Conservation (phyloP, 2,329 filamentous ascomycete species). For the Xylaria sp. region DNA sequence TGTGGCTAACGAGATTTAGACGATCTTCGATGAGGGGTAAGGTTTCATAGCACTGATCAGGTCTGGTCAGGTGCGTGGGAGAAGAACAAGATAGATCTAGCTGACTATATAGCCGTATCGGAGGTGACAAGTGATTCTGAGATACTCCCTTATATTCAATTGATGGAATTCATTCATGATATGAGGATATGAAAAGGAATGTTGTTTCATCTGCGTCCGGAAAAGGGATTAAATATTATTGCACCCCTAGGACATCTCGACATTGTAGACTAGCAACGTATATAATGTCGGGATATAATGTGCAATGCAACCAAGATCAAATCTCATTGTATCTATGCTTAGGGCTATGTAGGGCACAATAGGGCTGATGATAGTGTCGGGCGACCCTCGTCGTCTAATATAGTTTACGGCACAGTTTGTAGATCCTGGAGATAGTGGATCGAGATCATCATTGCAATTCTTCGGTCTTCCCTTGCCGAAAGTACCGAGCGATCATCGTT, state of each 20-base stretch:
- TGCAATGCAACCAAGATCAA: not conserved
- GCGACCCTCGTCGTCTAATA: not conserved
- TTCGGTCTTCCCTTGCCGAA: slow-evolving; percentile 9
- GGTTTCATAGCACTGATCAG: not conserved
- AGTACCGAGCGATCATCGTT: slow-evolving; percentile 7
- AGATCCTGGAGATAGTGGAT: slow-evolving; percentile 25
- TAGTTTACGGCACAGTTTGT: not conserved
- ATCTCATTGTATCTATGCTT: not conserved
- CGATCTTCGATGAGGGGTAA: not conserved
- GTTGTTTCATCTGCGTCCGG: not conserved
- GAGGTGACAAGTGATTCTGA: not conserved
- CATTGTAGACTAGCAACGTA: not conserved
- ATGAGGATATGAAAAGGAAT: not conserved
- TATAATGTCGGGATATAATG: not conserved
- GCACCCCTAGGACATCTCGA: not conserved
- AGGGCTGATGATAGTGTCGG: not conserved
- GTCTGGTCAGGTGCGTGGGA: not conserved
- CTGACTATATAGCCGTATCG: not conserved
- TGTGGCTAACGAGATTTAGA: not conserved
- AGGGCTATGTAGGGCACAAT: not conserved
- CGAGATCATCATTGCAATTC: slow-evolving; percentile 21
- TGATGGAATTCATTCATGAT: not conserved
- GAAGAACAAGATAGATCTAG: not conserved
- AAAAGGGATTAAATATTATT: not conserved
- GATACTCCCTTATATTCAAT: not conserved